Conservation (phyloP, 202 grass and related monocot species). For the Carex arenaria region DNA sequence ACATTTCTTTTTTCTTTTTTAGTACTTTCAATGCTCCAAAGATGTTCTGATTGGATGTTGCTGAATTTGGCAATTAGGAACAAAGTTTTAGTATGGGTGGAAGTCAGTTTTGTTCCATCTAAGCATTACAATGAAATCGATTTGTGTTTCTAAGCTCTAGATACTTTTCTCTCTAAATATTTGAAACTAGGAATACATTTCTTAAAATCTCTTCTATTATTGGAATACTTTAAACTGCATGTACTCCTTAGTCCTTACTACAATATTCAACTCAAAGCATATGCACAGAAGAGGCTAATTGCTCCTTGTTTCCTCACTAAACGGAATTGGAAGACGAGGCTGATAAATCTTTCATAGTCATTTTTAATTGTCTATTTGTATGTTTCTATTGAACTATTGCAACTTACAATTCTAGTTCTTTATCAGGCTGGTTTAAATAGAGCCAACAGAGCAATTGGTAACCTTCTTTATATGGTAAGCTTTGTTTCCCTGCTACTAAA, state of each 20-base stretch:
- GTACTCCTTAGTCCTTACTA: background rate
- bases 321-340: background rate
- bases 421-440: conserved; percentile 56
- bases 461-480: conserved; percentile 71
- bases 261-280: background rate
- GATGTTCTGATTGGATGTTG: background rate
- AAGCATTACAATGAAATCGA: background rate
- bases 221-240: background rate
- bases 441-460: conserved; percentile 71
- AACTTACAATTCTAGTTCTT: background rate
- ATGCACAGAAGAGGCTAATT: background rate
- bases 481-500: background rate
- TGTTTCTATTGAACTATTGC: background rate
- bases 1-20: no score
- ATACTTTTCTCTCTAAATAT: background rate
- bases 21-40: background rate
- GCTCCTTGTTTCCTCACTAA: background rate
- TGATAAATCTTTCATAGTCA: background rate
- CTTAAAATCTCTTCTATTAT: background rate
- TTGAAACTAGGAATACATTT: background rate
- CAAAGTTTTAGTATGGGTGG: background rate
- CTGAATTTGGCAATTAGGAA: background rate
- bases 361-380: background rate
- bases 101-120: background rate
- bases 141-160: background rate